Evolutionary conservation across 176 grass and related monocot genomes (phyloP).

Genomic region (Avena atlantica): DNA sequence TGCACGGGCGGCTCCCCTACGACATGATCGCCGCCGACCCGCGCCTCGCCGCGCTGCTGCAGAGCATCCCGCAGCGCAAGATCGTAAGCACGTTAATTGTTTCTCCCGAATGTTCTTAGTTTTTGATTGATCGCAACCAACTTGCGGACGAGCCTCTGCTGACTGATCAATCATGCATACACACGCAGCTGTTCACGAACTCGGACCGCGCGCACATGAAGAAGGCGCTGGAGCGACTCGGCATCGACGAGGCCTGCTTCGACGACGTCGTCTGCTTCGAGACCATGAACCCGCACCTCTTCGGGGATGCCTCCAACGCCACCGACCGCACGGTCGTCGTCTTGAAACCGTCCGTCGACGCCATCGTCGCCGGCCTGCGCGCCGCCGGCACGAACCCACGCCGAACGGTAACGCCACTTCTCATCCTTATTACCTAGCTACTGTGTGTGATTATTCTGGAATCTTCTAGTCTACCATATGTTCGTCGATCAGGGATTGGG

Average conservation of each 20-base stretch:
- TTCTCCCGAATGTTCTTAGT: too few relatives aligned
- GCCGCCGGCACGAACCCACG: conserved; percentile 62
- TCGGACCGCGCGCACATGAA: conserved; percentile 76
- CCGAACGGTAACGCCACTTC: conserved; percentile 56
- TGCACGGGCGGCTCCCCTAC: conserved; percentile 89
- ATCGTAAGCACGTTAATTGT: too few relatives aligned
- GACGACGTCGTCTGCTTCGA: conserved; percentile 87
- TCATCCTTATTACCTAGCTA: too few relatives aligned
- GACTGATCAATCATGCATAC: neutral
- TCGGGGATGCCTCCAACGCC: conserved; percentile 12
- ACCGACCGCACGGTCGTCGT: conserved; percentile 40
- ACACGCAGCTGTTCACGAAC: conserved; percentile 82
- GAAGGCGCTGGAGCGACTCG: conserved; percentile 62
- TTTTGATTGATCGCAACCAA: too few relatives aligned
- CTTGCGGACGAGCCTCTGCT: neutral
- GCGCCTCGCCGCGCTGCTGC: conserved; percentile 59
- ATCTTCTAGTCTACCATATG: neutral
- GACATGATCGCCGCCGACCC: conserved; percentile 66
- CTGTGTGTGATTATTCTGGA: neutral
- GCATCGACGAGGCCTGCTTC: conserved; percentile 69
- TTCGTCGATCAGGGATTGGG: too few relatives aligned
- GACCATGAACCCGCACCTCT: conserved; percentile 94
- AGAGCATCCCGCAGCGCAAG: conserved; percentile 81
- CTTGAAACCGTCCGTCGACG: conserved; percentile 71
- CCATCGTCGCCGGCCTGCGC: conserved; percentile 60